These are phyloP conservation scores for Calocybe indica DNA, from an alignment of 768 basidiomycete genomes.

Conservation along the genomic window DNA sequence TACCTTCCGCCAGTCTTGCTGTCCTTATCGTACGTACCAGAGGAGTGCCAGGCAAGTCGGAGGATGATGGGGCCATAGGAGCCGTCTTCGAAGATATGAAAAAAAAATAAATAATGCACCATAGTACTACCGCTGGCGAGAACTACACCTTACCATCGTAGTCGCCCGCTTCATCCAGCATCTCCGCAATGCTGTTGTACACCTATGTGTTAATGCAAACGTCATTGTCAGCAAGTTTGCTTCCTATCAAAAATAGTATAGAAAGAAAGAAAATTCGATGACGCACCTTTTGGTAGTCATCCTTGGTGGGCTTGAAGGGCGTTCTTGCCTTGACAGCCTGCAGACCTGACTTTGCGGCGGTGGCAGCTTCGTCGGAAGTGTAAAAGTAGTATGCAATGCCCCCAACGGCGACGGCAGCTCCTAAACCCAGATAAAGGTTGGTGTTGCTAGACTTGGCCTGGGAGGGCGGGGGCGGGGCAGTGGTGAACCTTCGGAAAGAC, in stretches of 20 bases:
- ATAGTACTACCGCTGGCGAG: slow-evolving; percentile 11
- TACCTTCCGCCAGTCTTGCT: slow-evolving; percentile 77
- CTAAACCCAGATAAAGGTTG: slow-evolving; percentile 54
- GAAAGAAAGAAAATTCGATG: neutral
- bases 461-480: slow-evolving; percentile 37
- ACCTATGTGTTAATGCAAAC: slow-evolving; percentile 41
- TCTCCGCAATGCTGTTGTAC: slow-evolving; percentile 82
- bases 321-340: slow-evolving; percentile 59
- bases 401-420: slow-evolving; percentile 50
- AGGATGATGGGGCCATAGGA: slow-evolving; percentile 85
- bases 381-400: slow-evolving; percentile 63
- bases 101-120: neutral
- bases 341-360: slow-evolving; percentile 53
- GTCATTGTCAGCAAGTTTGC: neutral
- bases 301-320: slow-evolving; percentile 71
- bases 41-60: slow-evolving; percentile 92
- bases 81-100: slow-evolving; percentile 48
- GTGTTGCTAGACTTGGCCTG: slow-evolving; percentile 51
- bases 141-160: slow-evolving; percentile 66
- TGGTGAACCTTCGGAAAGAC: slow-evolving; percentile 56
- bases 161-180: slow-evolving; percentile 67
- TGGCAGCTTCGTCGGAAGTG: slow-evolving; percentile 41
- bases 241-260: neutral
- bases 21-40: slow-evolving; percentile 87
- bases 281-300: slow-evolving; percentile 84